phyloP scores from a whole-genome alignment of 805 yeast genomes.

The Starmerella lactis-condensi region DNA sequence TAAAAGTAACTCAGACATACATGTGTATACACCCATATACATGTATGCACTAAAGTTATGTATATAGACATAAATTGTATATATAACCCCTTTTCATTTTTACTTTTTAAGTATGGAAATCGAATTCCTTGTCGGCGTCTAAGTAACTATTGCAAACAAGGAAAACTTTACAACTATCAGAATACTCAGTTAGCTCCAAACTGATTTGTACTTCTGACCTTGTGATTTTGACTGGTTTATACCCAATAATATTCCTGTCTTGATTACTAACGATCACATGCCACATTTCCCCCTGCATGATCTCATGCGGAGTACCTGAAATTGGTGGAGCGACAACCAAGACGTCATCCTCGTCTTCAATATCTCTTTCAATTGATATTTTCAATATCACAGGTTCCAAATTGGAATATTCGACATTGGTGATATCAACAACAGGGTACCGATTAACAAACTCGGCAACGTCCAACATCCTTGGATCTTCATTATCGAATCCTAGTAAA shows the following conservation, averaged over 20 bases:
- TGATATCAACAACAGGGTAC: slow-evolving; percentile 69
- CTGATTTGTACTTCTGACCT: slow-evolving; percentile 35
- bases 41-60: no score
- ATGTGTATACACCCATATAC: no score
- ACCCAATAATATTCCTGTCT: slow-evolving; percentile 41
- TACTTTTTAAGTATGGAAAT: no score
- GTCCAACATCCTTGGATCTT: slow-evolving; percentile 28
- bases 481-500: slow-evolving; percentile 37
- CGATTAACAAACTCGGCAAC: slow-evolving; percentile 80
- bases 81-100: no score
- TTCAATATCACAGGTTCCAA: slow-evolving; percentile 32
- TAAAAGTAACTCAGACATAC: no score
- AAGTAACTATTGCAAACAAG: slow-evolving; percentile 77
- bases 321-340: slow-evolving; percentile 23
- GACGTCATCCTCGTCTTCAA: slow-evolving; percentile 54
- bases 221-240: slow-evolving; percentile 41
- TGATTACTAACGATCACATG: slow-evolving; percentile 74
- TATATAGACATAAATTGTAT: no score
- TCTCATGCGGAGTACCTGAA: not conserved
- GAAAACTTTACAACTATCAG: slow-evolving; percentile 37
- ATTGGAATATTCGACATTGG: slow-evolving; percentile 32
- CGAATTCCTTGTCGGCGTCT: slow-evolving; percentile 79
- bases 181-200: slow-evolving; percentile 26
- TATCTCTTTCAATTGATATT: slow-evolving; percentile 24
- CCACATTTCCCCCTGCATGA: slow-evolving; percentile 27